Evolutionary conservation across 345 rosid species (phyloP), one percentile per base, ranked within the genome.

Genomic region (Cardamine resedifolia): DNA sequence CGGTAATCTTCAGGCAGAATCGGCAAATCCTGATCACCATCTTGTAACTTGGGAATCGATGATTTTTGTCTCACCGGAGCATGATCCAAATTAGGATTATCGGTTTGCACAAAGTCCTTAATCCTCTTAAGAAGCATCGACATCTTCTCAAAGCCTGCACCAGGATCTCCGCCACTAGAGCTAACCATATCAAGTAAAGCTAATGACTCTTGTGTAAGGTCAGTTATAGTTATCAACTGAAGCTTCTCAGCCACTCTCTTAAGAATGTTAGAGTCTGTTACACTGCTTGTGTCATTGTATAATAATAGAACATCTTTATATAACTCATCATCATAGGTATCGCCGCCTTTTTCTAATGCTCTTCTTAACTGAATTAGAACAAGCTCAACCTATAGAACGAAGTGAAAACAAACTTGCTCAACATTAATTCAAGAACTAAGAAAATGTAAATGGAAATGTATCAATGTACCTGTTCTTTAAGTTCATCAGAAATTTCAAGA

Each of bases 401-500:
- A 26, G 7, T 52, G 5, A 51, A 24, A 7, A n/a, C 38, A 16
- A 30, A 10, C 0, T 36, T 36, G 41, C 2, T 36, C 4, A 11
- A 1, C 4, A 11, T 36, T 36, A 36, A 11, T 3, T 53, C 16
- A 34, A 15, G 47, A 53, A 34, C 30, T 43, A 48, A 10, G 7
- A 0, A 62, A 12, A 72, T 61, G 63, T 39, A 26, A 61, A 38
- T 38, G 43, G 3, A 4, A 36, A 36, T 10, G 41, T 36, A 36
- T 39, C 2, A 12, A 2, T 39, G 43, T 38, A 94, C 98, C 92
- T 90, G 98, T 72, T 94, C 98, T 72, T 86, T 86, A 68, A 91
- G 96, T 81, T 94, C 98, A 81, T 89, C 95, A 24, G 96, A 91
- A 57, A 94, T 86, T 58, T 89, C 98, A 33, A 91, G 95, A 66